Evolutionary conservation across 768 basidiomycete genomes (phyloP).

Genomic region (Suillus paluster): DNA sequence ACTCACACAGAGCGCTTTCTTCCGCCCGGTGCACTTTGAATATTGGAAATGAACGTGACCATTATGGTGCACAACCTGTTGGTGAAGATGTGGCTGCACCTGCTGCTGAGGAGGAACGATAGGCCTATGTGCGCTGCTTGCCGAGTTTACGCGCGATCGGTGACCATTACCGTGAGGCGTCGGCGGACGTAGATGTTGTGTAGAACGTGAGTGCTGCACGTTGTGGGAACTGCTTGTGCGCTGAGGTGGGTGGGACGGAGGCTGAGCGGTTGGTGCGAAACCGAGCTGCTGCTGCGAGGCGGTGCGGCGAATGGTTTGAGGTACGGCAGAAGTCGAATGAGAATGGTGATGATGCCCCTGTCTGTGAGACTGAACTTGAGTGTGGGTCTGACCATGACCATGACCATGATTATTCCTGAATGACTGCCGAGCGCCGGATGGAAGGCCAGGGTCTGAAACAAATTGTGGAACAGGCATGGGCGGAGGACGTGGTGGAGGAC

Average conservation of each 20-base stretch:
- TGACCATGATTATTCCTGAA: conserved; percentile 10
- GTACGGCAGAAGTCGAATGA: conserved; percentile 25
- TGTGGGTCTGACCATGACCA: conserved; percentile 3
- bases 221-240: conserved; percentile 11
- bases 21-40: conserved; percentile 53
- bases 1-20: conserved; percentile 54
- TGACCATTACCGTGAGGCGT: conserved; percentile 12
- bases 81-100: conserved; percentile 12
- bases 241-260: background rate
- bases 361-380: conserved; percentile 15
- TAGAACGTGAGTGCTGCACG: background rate
- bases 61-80: conserved; percentile 3
- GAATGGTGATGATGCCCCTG: conserved; percentile 27
- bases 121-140: conserved; percentile 15
- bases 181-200: background rate
- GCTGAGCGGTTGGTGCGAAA: conserved; percentile 1
- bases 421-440: conserved; percentile 13
- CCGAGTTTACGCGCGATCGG: conserved; percentile 26
- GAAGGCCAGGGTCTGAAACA: too few relatives aligned
- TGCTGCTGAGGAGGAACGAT: conserved; percentile 6
- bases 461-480: conserved; percentile 12
- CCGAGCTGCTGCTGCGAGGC: conserved; percentile 14
- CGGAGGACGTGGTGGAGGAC: background rate
- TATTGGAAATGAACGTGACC: conserved; percentile 43
- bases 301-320: conserved; percentile 14